A percentile compares a stretch with the other conserved stretches of the same genome.
These are phyloP conservation scores for Blastomyces emzantsi DNA, from an alignment of 2,329 filamentous ascomycete species.

Conservation along the genomic window DNA sequence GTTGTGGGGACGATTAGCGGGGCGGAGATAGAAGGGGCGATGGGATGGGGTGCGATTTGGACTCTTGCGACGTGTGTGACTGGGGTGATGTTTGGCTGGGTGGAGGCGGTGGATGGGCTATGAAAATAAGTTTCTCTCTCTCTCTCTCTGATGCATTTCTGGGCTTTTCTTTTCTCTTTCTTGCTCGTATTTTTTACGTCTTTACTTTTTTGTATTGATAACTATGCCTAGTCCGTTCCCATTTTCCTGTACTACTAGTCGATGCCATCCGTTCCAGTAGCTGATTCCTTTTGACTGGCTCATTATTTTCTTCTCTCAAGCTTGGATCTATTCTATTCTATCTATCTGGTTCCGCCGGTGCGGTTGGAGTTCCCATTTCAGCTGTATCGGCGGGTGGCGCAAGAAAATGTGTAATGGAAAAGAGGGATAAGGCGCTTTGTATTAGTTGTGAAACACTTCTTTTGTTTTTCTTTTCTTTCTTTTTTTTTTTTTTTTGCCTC, in stretches of 20 bases:
- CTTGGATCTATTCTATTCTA: not conserved
- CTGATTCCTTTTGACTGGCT: not conserved
- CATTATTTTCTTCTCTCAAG: not conserved
- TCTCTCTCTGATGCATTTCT: not conserved
- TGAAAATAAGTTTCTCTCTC: not conserved
- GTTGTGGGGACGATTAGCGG: constrained; percentile 59
- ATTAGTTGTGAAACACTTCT: not conserved
- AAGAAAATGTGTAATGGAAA: not conserved
- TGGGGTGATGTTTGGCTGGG: constrained; percentile 31
- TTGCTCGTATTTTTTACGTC: not conserved
- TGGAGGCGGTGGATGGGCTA: constrained; percentile 25
- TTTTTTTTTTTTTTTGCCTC: not conserved
- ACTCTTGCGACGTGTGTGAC: constrained; percentile 39
- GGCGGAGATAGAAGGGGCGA: constrained; percentile 60
- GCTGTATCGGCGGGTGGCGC: not conserved
- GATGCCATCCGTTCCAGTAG: not conserved
- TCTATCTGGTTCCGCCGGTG: not conserved
- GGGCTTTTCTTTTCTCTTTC: not conserved
- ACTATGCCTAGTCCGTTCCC: not conserved
- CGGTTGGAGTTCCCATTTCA: not conserved
- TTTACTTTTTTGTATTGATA: not conserved
- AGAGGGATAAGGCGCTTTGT: not conserved
- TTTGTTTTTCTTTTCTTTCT: not conserved
- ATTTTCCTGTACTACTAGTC: not conserved
- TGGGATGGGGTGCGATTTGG: constrained; percentile 67